Evolutionary conservation across 139 green algal species (phyloP).

Genomic region (Bryopsis sp.): DNA sequence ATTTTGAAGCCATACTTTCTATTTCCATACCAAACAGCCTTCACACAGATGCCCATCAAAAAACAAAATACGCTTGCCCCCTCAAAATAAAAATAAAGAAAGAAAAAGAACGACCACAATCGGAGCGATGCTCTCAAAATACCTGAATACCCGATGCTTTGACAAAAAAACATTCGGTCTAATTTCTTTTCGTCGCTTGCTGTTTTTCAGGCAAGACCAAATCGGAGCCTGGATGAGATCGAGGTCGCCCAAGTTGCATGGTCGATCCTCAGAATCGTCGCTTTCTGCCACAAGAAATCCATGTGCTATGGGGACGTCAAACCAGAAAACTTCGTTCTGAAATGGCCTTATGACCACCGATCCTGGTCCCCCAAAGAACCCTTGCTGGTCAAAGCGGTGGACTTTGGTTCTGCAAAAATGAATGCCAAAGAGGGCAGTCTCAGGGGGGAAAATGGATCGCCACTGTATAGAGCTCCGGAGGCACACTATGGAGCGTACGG

Average conservation of each 20-base stretch:
- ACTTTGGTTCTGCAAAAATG: constrained; percentile 15
- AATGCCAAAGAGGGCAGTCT: background rate
- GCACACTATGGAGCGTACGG: constrained; percentile 8
- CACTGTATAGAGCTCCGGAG: constrained; percentile 16
- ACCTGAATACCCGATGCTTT: no score
- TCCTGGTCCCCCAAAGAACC: no score
- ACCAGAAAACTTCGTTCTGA: constrained; percentile 22
- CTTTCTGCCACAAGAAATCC: constrained; percentile 31
- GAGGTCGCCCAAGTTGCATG: constrained; percentile 25
- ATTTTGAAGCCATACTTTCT: no score
- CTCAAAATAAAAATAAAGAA: no score
- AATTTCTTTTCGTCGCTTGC: constrained; percentile 6
- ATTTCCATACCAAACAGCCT: no score
- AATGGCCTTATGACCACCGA: no score
- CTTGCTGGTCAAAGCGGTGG: constrained; percentile 14
- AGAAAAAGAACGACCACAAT: no score
- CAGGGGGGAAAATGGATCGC: constrained; percentile 7
- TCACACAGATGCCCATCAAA: no score
- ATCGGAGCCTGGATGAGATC: constrained; percentile 19
- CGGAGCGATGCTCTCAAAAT: no score
- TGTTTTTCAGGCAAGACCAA: constrained; percentile 20
- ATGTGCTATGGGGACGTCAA: constrained; percentile 42
- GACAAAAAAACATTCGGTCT: no score
- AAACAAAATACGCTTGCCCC: no score
- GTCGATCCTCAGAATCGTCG: constrained; percentile 29